Conservation (phyloP, 352 stramenopile genomes). For the Phytophthora hybrid region DNA sequence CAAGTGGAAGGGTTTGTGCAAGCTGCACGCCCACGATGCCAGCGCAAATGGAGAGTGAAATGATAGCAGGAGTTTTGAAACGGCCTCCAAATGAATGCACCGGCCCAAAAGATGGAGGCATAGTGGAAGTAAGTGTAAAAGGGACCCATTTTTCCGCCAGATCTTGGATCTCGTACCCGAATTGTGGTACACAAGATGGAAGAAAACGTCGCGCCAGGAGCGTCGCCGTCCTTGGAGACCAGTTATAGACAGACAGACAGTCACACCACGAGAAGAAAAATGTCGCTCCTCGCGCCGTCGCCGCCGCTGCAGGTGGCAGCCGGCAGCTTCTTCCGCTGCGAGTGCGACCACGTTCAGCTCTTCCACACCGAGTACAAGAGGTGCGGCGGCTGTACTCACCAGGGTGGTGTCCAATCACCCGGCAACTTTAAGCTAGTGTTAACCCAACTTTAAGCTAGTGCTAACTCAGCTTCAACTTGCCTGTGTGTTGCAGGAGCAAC, state of each 20-base stretch:
- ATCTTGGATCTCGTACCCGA: background rate
- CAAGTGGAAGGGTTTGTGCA: background rate
- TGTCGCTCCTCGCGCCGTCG: conserved; percentile 5
- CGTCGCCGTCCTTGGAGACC: background rate
- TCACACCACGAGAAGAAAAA: background rate
- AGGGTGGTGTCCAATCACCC: background rate
- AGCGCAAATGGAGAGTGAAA: background rate
- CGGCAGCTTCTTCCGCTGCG: conserved; percentile 60
- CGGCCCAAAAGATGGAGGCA: too few relatives aligned
- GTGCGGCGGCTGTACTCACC: conserved; percentile 23
- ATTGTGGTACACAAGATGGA: background rate
- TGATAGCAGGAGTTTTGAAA: background rate
- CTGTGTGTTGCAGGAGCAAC: conserved; percentile 53
- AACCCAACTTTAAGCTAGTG: conserved; percentile 6
- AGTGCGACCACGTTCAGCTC: conserved; percentile 72
- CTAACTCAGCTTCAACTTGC: background rate
- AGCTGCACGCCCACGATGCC: background rate
- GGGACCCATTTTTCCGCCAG: conserved; percentile 1
- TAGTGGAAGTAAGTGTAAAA: background rate
- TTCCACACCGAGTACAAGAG: conserved; percentile 77
- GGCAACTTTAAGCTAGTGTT: background rate
- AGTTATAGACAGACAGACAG: conserved; percentile 11
- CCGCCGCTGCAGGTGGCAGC: conserved; percentile 40
- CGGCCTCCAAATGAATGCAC: background rate
- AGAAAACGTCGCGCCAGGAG: background rate